A percentile compares a stretch with the other conserved stretches of the same genome.
Evolutionary conservation across 306 rosid genomes (phyloP).

Genomic region (Canavalia ensiformis): DNA sequence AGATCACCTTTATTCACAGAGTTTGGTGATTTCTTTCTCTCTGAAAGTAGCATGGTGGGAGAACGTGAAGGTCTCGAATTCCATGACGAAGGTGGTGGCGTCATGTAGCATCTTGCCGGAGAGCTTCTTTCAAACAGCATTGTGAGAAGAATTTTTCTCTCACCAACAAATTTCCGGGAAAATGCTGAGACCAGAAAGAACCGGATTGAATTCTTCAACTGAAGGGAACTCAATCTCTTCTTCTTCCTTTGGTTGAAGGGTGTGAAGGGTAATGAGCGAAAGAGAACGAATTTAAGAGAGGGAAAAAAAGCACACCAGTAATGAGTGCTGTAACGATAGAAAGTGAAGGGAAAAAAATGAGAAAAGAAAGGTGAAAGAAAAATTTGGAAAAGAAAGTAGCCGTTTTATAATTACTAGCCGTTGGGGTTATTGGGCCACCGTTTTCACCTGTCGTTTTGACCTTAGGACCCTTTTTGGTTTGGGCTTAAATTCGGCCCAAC

Average conservation of each 20-base stretch:
- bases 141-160: not conserved
- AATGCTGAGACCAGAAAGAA: slow-evolving; percentile 23
- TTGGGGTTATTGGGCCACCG: slow-evolving; percentile 49
- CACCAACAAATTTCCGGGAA: slow-evolving; percentile 47
- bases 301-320: slow-evolving; percentile 11
- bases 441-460: not conserved
- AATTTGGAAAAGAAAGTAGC: slow-evolving; percentile 54
- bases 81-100: slow-evolving; percentile 51
- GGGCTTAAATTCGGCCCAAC: not conserved
- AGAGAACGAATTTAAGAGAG: slow-evolving; percentile 36
- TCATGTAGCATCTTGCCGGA: slow-evolving; percentile 61
- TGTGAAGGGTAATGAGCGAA: not conserved
- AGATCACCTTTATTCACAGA: slow-evolving; percentile 58
- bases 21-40: slow-evolving; percentile 63
- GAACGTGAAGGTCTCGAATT: slow-evolving; percentile 47
- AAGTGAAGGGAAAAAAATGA: slow-evolving; percentile 32
- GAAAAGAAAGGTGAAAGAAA: slow-evolving; percentile 39
- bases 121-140: slow-evolving; percentile 51
- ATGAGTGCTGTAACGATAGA: slow-evolving; percentile 50
- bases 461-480: not conserved
- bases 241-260: slow-evolving; percentile 6
- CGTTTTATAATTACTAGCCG: slow-evolving; percentile 91
- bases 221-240: slow-evolving; percentile 9
- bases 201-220: slow-evolving; percentile 42
- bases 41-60: slow-evolving; percentile 64